Evolutionary conservation across 345 rosid species (phyloP).

Genomic region (Citrus maxima): DNA sequence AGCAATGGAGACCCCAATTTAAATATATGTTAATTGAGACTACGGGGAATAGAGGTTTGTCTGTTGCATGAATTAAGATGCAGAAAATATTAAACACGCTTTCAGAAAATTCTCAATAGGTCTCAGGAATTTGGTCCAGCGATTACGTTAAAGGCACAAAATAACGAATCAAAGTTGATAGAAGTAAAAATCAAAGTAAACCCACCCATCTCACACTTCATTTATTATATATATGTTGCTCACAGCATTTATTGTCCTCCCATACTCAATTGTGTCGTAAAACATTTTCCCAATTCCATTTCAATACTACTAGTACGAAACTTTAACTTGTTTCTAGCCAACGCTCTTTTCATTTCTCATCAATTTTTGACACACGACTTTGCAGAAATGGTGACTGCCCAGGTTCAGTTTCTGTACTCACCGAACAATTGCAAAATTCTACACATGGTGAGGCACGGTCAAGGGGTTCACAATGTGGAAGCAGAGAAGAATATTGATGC

Average conservation of each 20-base stretch:
- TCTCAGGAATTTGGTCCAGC: neutral
- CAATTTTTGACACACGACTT: neutral
- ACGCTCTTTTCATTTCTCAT: too few species aligned
- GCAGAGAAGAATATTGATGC: constrained; percentile 14
- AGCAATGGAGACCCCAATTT: neutral
- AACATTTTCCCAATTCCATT: neutral
- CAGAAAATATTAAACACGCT: neutral
- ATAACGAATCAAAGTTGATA: neutral
- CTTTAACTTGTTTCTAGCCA: neutral
- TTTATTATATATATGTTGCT: neutral
- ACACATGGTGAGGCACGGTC: constrained; percentile 12
- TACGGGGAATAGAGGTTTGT: neutral
- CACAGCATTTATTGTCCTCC: neutral
- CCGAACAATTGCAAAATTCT: constrained; percentile 4
- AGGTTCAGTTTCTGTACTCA: constrained; percentile 8
- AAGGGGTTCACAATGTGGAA: constrained; percentile 8
- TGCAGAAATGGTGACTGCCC: constrained; percentile 22
- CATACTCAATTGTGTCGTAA: neutral
- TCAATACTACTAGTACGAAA: too few species aligned
- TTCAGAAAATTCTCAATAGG: neutral
- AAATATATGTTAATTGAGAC: neutral
- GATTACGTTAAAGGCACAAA: neutral
- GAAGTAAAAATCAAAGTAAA: neutral
- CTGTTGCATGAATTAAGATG: neutral
- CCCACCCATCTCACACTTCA: neutral